Evolutionary conservation across 352 stramenopile genomes (phyloP).

Genomic region (Phytopythium kandeliae): DNA sequence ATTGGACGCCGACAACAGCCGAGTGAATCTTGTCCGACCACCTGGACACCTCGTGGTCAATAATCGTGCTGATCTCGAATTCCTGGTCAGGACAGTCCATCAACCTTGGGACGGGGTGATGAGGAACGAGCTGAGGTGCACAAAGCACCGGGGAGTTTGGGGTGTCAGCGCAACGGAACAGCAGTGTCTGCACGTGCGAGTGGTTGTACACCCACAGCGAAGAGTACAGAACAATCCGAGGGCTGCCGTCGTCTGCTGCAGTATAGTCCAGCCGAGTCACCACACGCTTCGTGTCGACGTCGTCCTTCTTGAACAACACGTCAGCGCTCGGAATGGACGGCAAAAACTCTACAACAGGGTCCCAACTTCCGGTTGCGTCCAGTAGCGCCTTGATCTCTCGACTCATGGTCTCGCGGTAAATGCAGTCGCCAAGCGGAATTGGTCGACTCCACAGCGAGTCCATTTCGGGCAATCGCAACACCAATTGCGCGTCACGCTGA

Average conservation of each 20-base stretch:
- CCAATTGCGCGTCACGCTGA: constrained; percentile 61
- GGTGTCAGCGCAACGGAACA: constrained; percentile 71
- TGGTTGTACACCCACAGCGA: constrained; percentile 90
- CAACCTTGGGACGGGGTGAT: constrained; percentile 62
- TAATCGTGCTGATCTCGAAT: constrained; percentile 85
- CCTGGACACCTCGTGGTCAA: constrained; percentile 73
- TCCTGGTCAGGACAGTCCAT: constrained; percentile 82
- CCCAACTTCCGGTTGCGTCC: constrained; percentile 40
- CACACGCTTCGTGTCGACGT: constrained; percentile 57
- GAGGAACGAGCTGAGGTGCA: constrained; percentile 56
- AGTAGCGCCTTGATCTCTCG: constrained; percentile 59
- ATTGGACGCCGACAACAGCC: constrained; percentile 80
- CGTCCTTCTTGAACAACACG: constrained; percentile 62
- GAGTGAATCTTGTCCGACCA: constrained; percentile 88
- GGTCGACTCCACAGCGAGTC: constrained; percentile 77
- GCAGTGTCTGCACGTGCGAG: constrained; percentile 72
- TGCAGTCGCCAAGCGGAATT: constrained; percentile 72
- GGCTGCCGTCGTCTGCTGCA: constrained; percentile 71
- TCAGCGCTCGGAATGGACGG: constrained; percentile 43
- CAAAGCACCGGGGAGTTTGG: constrained; percentile 30
- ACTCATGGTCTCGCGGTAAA: constrained; percentile 75
- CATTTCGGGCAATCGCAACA: constrained; percentile 78
- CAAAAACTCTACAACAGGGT: constrained; percentile 71
- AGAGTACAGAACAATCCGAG: constrained; percentile 77
- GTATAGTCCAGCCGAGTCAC: constrained; percentile 82